Evolutionary conservation across 805 yeast species (phyloP), one percentile per base, ranked within the genome.

Genomic region (Barnettozyma vustinii): DNA sequence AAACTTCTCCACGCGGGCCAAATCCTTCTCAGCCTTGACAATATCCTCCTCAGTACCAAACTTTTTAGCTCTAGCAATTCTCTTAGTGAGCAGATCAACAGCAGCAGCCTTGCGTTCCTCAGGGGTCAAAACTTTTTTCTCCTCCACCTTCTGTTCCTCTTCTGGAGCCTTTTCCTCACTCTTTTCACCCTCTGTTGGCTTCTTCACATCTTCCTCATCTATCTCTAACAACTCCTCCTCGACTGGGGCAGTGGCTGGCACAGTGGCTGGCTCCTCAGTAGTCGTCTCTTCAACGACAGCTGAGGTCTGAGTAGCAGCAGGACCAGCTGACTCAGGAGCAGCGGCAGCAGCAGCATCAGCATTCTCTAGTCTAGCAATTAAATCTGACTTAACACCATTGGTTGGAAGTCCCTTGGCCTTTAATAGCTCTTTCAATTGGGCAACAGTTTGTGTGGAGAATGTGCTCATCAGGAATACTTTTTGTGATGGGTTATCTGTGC

Each of bases 301-400:
- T 16, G 32, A 16, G 33, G 42, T 13, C 26, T 41, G 37, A 37
- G 44, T 27, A 19, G 42, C n/a, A 30, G 48, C 27, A 42, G 26
- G 43, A 42, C 40, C 42, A n/a, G 27, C 30, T 19, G 40, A 9
- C 27, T 20, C 42, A 9, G 27, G 10, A 26, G 43, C 20, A 16
- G 33, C 18, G 5, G 33, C 32, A 26, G 43, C 32, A 40, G 43
- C 20, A 26, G 43, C 19, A 57, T 83, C 91, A 30, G 75, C 65
- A 52, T 81, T 88, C 51, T 73, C 77, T 53, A 86, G 70, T 57
- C 94, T 76, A 15, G 77, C 77, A 49, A 86, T 71, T 56, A 86
- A 70, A 46, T 89, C 97, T 40, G 84, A 81, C 66, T 92, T 92
- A 57, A 87, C 82, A 20, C 98, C 98, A 37, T 77, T 77, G 6